Evolutionary conservation across 2,329 filamentous ascomycete species (phyloP), one percentile per base, ranked within the genome.

Genomic region (Tolypocladium album): DNA sequence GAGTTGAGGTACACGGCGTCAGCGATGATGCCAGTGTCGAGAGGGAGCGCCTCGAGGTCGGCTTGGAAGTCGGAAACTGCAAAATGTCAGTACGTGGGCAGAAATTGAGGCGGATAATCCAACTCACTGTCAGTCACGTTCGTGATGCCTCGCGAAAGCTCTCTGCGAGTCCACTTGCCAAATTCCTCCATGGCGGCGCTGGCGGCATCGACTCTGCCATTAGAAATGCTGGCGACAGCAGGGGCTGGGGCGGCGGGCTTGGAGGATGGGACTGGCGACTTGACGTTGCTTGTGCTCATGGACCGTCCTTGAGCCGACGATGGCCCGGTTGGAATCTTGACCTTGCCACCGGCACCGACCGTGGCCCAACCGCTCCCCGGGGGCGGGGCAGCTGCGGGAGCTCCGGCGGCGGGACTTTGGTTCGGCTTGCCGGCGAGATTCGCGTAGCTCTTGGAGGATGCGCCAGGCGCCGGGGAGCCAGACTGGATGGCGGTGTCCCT

Each of bases 261-360:
- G 45, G 80, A 67, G 4, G 76, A 71, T n/a, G 79, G 70, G 4
- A 77, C 63, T 8, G 69, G 61, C 45, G 66, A 68, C 71, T 84
- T 81, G 64, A 76, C 63, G 59, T 66, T 75, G 22, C 70, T 69
- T 15, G 75, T 68, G 64, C 80, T 83, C 6, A 70, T 68, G 17
- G 80, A 71, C 27, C 82, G 80, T 42, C 69, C 67, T 64, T 78
- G 77, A 6, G 80, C 78, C 2, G 80, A 76, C 20, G 80, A 76
- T 17, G 85, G 81, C 0, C 79, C 83, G 3, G 81, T 82, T 7
- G 90, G 88, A 36, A 84, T 78, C 78, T 96, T 97, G 57, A 89
- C 84, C 78, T 97, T 99, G 17, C 94, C 94, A 65, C 92, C 88
- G 40, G 93, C 92, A 56, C 94, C 94, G 47, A 99, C 93, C 0